Percentiles rank a stretch among this genome's conserved stretches.
These are phyloP conservation scores for Sclerospora graminicola DNA, from an alignment of 352 stramenopile genomes.

Conservation along the genomic window DNA sequence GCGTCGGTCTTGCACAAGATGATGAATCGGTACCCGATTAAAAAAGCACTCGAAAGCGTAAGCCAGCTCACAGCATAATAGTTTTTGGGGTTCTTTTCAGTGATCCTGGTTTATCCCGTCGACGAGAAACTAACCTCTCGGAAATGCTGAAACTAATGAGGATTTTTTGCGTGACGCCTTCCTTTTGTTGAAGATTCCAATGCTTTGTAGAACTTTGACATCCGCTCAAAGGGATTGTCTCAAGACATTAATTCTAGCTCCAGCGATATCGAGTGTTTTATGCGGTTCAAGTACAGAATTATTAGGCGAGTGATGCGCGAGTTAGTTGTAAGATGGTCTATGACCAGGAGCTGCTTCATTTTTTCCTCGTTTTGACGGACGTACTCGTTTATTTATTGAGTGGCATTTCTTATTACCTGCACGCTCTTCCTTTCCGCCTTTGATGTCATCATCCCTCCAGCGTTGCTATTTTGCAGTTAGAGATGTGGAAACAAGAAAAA, in stretches of 20 bases:
- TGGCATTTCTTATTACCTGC: constrained; percentile 76
- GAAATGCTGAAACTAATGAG: constrained; percentile 43
- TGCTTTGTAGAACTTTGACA: constrained; percentile 37
- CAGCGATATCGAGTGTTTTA: constrained; percentile 72
- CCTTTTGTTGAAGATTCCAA: constrained; percentile 29
- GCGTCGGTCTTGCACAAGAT: constrained; percentile 37
- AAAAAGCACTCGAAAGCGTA: constrained; percentile 28
- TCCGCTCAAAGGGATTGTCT: constrained; percentile 26
- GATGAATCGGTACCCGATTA: constrained; percentile 34
- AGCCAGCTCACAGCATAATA: constrained; percentile 45
- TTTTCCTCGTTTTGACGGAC: constrained; percentile 42
- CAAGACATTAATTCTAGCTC: constrained; percentile 58
- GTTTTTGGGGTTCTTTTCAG: constrained; percentile 74
- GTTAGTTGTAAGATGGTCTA: constrained; percentile 3
- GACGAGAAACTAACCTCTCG: constrained; percentile 55
- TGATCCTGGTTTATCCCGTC: constrained; percentile 40
- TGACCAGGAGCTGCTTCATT: constrained; percentile 55
- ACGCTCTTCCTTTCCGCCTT: constrained; percentile 52
- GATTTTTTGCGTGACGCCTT: constrained; percentile 46
- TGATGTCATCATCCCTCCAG: constrained; percentile 59
- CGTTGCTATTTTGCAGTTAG: constrained; percentile 53
- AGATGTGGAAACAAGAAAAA: constrained; percentile 23
- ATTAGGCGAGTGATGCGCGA: not conserved
- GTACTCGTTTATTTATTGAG: constrained; percentile 55
- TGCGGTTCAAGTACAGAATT: constrained; percentile 48